Conservation (phyloP, 345 rosid genomes). For the Gynandropsis gynandra region DNA sequence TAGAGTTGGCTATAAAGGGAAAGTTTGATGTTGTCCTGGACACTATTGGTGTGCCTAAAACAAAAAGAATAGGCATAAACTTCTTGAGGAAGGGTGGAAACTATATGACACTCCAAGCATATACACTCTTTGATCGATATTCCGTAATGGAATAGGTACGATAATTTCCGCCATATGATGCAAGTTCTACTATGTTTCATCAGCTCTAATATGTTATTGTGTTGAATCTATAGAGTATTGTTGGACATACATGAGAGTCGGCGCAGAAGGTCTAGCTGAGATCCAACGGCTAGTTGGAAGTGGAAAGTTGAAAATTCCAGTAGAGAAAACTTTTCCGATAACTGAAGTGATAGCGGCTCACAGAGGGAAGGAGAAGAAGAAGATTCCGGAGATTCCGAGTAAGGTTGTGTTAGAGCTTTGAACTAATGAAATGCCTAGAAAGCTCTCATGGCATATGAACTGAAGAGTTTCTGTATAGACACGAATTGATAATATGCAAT, state of each 20-base stretch:
- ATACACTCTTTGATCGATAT: background rate
- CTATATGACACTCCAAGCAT: conserved; percentile 91
- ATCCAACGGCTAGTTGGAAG: conserved; percentile 64
- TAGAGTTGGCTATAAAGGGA: conserved; percentile 73
- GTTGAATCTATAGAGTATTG: conserved; percentile 46
- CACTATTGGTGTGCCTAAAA: conserved; percentile 85
- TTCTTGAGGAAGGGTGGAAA: conserved; percentile 80
- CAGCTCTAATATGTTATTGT: background rate
- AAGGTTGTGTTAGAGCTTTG: conserved; percentile 80
- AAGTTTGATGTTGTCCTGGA: conserved; percentile 89
- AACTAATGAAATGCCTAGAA: too few species aligned
- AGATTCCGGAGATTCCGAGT: conserved; percentile 56
- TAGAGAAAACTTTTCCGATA: conserved; percentile 73
- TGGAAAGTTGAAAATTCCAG: conserved; percentile 68
- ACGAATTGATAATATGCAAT: too few species aligned
- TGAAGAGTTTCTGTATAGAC: too few species aligned
- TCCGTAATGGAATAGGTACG: background rate
- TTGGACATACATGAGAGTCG: conserved; percentile 92
- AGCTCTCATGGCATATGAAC: too few species aligned
- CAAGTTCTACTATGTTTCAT: too few species aligned
- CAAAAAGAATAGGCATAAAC: conserved; percentile 69
- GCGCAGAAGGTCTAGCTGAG: conserved; percentile 73
- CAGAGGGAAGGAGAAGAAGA: conserved; percentile 64
- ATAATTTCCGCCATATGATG: background rate
- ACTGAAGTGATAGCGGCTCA: conserved; percentile 81